These are phyloP conservation scores for Triticum turgidum DNA, from an alignment of 176 grass and related monocot species.

Conservation along the genomic window DNA sequence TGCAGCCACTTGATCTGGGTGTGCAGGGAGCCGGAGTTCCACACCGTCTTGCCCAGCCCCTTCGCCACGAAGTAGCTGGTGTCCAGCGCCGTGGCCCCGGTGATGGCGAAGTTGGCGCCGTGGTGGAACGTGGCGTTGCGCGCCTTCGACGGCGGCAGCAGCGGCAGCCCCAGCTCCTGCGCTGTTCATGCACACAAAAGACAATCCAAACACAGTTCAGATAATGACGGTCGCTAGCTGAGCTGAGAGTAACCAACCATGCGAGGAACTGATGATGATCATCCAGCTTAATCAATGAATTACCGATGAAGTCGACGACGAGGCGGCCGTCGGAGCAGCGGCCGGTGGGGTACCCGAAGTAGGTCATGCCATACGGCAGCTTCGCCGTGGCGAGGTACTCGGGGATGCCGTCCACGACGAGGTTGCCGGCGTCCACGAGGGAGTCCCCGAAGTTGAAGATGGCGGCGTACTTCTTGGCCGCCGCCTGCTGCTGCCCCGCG, in stretches of 20 bases:
- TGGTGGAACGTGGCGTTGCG: conserved; percentile 64
- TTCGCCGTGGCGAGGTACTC: conserved; percentile 64
- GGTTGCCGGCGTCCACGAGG: conserved; percentile 75
- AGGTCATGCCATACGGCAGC: conserved; percentile 71
- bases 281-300: neutral
- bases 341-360: conserved; percentile 79
- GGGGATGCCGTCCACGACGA: conserved; percentile 70
- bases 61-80: conserved; percentile 56
- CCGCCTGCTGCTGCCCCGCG: neutral
- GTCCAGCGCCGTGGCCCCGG: conserved; percentile 76
- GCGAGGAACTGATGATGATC: neutral
- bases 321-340: conserved; percentile 84
- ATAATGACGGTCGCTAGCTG: neutral
- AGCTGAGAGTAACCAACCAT: neutral
- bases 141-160: conserved; percentile 83
- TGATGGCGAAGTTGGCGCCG: conserved; percentile 91
- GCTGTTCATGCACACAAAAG: conserved; percentile 31
- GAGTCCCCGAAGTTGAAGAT: conserved; percentile 94
- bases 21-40: conserved; percentile 82
- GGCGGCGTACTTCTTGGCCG: conserved; percentile 57
- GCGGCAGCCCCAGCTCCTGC: conserved; percentile 71
- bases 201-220: neutral
- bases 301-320: conserved; percentile 83
- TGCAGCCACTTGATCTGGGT: conserved; percentile 80
- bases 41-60: conserved; percentile 57